Conservation (phyloP, 768 basidiomycete species). For the Auriscalpium microsporum region DNA sequence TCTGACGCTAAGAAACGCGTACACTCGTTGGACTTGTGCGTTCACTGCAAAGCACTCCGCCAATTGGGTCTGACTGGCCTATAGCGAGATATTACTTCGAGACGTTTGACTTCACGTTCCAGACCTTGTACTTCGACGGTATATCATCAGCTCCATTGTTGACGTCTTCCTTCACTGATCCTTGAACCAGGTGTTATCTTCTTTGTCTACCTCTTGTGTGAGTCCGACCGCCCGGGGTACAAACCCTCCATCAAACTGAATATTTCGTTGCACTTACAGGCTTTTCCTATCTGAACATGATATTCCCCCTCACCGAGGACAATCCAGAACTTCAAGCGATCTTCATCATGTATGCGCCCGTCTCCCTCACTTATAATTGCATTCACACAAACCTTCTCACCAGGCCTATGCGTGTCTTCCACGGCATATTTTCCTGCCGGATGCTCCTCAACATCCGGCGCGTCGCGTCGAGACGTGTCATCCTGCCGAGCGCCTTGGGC, state of each 20-base stretch:
- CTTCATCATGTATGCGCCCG: not conserved
- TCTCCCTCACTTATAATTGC: not conserved
- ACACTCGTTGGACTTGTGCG: not conserved
- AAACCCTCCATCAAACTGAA: not conserved
- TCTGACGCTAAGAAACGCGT: not conserved
- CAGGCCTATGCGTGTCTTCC: not conserved
- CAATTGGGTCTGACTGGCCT: not conserved
- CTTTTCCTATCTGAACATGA: not conserved
- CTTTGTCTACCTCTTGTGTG: not conserved
- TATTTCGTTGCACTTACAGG: not conserved
- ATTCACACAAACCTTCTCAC: not conserved
- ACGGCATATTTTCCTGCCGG: not conserved
- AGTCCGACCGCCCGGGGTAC: not conserved
- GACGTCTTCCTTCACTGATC: not conserved
- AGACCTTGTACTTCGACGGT: not conserved
- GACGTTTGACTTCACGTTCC: not conserved
- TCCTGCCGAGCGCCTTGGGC: not conserved
- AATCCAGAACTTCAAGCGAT: not conserved
- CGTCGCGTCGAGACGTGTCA: not conserved
- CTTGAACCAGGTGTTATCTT: not conserved
- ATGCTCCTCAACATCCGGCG: not conserved
- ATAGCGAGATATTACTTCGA: not conserved
- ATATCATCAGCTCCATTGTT: not conserved
- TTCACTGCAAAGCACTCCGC: not conserved
- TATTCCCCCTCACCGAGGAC: not conserved